A percentile compares a stretch with the other conserved stretches of the same genome.
These are phyloP conservation scores for Oenanthe sinensis DNA, from an alignment of 129 eudicot species.

Conservation along the genomic window DNA sequence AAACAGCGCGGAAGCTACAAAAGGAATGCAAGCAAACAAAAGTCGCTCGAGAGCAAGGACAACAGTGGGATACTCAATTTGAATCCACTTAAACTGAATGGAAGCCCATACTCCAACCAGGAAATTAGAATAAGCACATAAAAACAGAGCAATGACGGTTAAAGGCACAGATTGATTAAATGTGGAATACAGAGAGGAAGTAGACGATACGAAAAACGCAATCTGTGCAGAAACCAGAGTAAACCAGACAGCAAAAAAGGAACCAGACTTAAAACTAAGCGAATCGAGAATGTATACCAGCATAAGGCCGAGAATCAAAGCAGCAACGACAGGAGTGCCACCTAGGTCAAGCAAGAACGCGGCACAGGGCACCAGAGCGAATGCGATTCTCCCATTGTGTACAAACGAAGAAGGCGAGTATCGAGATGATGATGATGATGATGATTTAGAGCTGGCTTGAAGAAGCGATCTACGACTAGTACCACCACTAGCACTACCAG, in stretches of 20 bases:
- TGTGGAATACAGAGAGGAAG: slow-evolving; percentile 38
- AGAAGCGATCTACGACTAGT: slow-evolving; percentile 24
- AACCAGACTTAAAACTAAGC: slow-evolving; percentile 65
- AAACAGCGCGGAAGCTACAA: slow-evolving; percentile 51
- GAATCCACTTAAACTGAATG: slow-evolving; percentile 94
- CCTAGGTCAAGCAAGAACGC: slow-evolving; percentile 88
- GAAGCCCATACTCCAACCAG: slow-evolving; percentile 94
- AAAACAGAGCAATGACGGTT: slow-evolving; percentile 41
- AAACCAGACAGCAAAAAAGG: slow-evolving; percentile 88
- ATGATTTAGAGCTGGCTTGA: not conserved
- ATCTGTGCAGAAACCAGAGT: slow-evolving; percentile 74
- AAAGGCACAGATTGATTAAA: slow-evolving; percentile 41
- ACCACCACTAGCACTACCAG: not conserved
- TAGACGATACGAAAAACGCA: slow-evolving; percentile 65
- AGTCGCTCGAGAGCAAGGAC: slow-evolving; percentile 80
- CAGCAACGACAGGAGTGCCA: slow-evolving; percentile 72
- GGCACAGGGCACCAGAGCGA: slow-evolving; percentile 78
- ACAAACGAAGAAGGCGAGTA: slow-evolving; percentile 48
- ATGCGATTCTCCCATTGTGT: slow-evolving; percentile 72
- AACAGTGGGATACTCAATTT: slow-evolving; percentile 75
- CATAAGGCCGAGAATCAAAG: slow-evolving; percentile 70
- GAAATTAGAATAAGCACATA: slow-evolving; percentile 63
- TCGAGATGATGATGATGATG: slow-evolving; percentile 26
- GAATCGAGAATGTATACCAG: slow-evolving; percentile 82
- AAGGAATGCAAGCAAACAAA: slow-evolving; percentile 70